Base-by-base conservation (phyloP, 768 basidiomycete species). In the Suillus tomentosus region DNA sequence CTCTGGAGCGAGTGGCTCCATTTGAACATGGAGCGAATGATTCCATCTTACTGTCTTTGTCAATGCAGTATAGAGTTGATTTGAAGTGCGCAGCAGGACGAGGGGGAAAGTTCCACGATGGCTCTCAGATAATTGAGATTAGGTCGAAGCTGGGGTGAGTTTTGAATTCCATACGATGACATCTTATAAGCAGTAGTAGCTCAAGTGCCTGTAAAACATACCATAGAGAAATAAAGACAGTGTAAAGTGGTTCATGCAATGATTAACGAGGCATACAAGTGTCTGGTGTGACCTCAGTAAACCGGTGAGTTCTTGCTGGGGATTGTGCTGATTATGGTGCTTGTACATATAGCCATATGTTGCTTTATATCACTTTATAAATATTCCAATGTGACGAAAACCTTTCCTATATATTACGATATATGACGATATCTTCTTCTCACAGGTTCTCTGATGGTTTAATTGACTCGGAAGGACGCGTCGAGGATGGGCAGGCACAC, bases 401-500 rank as follows among this genome's bases (percentile, higher is more conserved):
- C n/a, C n/a, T n/a, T n/a, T n/a, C n/a, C n/a, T n/a, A n/a, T n/a
- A n/a, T n/a, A n/a, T n/a, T n/a, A n/a, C n/a, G n/a, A n/a, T n/a
- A n/a, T n/a, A n/a, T n/a, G n/a, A n/a, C n/a, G n/a, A 24, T 24
- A 24, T 24, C 24, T 24, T 24, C 24, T 24, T 24, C 24, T n/a
- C n/a, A n/a, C n/a, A n/a, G n/a, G n/a, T n/a, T n/a, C n/a, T n/a
- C n/a, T n/a, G n/a, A n/a, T n/a, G n/a, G n/a, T n/a, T n/a, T n/a
- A n/a, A n/a, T n/a, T n/a, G n/a, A n/a, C n/a, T n/a, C n/a, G n/a
- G n/a, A n/a, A n/a, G n/a, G n/a, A n/a, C n/a, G n/a, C n/a, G 31
- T 19, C 51, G 31, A 27, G 50, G 9, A 8, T 9, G 15, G 31
- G 31, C 31, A 11, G 24, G 15, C 24, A 31, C 70, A 63, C 62